Evolutionary conservation across 768 basidiomycete genomes (phyloP).

Genomic region (Leccinum aurantiacum): DNA sequence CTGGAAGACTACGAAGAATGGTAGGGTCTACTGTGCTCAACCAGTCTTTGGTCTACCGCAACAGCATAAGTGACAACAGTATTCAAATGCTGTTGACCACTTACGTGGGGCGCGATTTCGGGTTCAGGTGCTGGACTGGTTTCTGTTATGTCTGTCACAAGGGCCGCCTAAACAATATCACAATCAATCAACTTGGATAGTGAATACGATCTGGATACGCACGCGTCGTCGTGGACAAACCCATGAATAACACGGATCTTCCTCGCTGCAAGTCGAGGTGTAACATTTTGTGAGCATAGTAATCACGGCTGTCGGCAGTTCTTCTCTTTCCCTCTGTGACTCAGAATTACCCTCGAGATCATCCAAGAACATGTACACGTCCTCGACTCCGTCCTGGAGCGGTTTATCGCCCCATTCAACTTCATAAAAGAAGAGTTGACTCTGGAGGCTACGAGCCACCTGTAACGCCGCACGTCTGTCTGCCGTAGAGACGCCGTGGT

Average conservation of each 20-base stretch:
- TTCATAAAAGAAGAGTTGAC: constrained; percentile 93
- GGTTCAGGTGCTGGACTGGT: constrained; percentile 22
- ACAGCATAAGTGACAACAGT: neutral
- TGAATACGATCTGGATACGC: constrained; percentile 15
- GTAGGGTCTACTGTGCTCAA: constrained; percentile 47
- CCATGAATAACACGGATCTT: constrained; percentile 77
- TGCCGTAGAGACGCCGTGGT: constrained; percentile 69
- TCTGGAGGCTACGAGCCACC: constrained; percentile 87
- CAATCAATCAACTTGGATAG: constrained; percentile 13
- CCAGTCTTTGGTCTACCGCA: constrained; percentile 48
- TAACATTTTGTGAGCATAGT: constrained; percentile 92
- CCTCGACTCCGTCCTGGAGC: constrained; percentile 85
- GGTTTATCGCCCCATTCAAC: constrained; percentile 90
- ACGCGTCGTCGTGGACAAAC: constrained; percentile 71
- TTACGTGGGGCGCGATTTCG: constrained; percentile 31
- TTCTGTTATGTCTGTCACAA: constrained; percentile 28
- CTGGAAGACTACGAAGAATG: constrained; percentile 57
- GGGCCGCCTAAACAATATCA: constrained; percentile 19
- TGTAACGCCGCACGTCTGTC: constrained; percentile 83
- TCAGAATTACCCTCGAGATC: constrained; percentile 70
- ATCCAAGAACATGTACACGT: constrained; percentile 91
- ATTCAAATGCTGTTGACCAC: constrained; percentile 27
- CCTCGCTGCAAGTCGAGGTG: constrained; percentile 81
- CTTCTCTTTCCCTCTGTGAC: constrained; percentile 56
- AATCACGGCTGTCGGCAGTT: constrained; percentile 87